These are phyloP conservation scores for Larix sibirica DNA, from an alignment of 83 land plant genomes.

Conservation along the genomic window DNA sequence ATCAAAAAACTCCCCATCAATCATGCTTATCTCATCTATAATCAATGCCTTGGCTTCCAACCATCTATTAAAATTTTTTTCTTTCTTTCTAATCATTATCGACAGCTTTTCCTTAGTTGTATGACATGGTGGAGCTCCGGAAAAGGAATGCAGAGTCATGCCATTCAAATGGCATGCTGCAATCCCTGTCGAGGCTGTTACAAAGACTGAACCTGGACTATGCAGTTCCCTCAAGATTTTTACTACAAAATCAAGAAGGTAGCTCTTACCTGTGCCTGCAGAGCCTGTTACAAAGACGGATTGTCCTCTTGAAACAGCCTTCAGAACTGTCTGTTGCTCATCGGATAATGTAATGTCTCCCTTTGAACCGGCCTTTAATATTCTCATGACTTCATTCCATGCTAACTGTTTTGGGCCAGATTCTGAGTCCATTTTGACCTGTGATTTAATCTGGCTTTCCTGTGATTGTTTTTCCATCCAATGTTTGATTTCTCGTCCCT, in stretches of 20 bases:
- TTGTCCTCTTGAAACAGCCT: constrained; percentile 37
- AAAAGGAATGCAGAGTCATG: constrained; percentile 71
- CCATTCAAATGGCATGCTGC: constrained; percentile 75
- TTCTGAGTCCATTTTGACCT: too few relatives aligned
- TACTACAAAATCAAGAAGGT: constrained; percentile 44
- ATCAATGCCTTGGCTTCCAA: constrained; percentile 46
- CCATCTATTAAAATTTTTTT: too few relatives aligned
- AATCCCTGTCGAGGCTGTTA: constrained; percentile 75
- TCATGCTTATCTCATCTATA: constrained; percentile 82
- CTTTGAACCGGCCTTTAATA: too few relatives aligned
- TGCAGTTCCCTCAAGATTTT: constrained; percentile 31
- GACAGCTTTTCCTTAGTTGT: too few relatives aligned
- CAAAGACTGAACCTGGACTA: constrained; percentile 45
- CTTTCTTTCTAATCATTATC: too few relatives aligned
- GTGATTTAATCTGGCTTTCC: background rate
- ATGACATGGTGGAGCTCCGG: constrained; percentile 29
- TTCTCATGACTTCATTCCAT: too few relatives aligned
- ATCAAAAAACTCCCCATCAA: constrained; percentile 69
- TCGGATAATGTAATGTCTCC: constrained; percentile 13
- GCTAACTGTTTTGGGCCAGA: too few relatives aligned
- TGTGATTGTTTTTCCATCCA: too few relatives aligned
- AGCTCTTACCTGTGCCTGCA: constrained; percentile 80
- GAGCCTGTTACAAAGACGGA: constrained; percentile 83
- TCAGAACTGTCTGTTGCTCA: constrained; percentile 44
- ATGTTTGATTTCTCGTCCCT: background rate